Base-by-base conservation (phyloP, 208 protist genomes). In the Leishmania tarentolae region DNA sequence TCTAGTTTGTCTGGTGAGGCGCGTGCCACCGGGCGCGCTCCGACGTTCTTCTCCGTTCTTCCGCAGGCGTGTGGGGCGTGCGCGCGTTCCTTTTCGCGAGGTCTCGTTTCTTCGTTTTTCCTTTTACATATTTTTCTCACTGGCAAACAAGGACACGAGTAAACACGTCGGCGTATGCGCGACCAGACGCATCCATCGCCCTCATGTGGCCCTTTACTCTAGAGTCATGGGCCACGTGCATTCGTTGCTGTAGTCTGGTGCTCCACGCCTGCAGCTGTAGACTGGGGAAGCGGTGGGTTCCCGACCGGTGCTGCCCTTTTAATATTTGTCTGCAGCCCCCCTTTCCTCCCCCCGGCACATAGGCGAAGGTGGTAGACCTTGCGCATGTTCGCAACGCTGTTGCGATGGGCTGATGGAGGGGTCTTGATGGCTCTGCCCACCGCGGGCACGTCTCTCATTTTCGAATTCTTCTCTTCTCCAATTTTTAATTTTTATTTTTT, bases 101-200 rank as follows among this genome's bases (percentile, higher is more conserved):
- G 40, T 66, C 84, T 83, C 57, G 24, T 69, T 79, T 83, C 80
- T 76, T 68, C 57, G 50, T 75, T 52, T 52, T 69, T 65, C 80
- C 77, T 82, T 80, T 57, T 79, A 63, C 75, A 50, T 75, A 44
- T 46, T 82, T 42, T 80, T 77, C 75, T 79, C 53, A 42, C 40
- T 13, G 56, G 59, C 69, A 79, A 76, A 76, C 70, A 81, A 78
- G 31, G 70, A 78, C 63, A 57, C 59, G 65, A 65, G 56, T 24
- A 31, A 72, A 76, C 46, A 76, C 35, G 24, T 17, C 42, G 28
- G 40, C 2, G 56, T 24, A 61, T 31, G 56, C 28, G 24, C 24
- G 37, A 59, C n/a, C 44, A 11, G 46, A 59, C 5, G 47, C 31
- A 21, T 44, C 52, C 40, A 4, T 50, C 42, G 0, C 42, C n/a